Evolutionary conservation across 2,329 filamentous ascomycete species (phyloP), one percentile per base, ranked within the genome.

Genomic region (Phialemonium atrogriseum): DNA sequence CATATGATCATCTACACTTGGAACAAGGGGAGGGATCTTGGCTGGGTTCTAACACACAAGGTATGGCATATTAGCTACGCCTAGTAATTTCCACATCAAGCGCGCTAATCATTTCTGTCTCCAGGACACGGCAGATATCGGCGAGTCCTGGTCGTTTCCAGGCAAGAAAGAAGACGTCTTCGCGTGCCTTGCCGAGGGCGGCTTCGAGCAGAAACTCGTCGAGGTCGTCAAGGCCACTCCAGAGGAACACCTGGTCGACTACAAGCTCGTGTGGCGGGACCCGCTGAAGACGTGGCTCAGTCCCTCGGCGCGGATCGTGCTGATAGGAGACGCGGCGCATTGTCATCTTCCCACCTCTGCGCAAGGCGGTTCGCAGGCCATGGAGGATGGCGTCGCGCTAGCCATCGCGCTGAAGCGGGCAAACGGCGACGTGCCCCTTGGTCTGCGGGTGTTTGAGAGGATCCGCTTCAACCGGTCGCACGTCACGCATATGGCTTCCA

Each of bases 321-420:
- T 62, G n/a, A 55, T 66, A 27, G 62, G 62, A 7, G 60, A 65
- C 40, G 52, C 60, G 5, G 62, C 62, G 10, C 62, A 66, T 42
- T 52, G 58, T 11, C 60, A 61, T 40, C 50, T 64, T 5, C 62
- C 60, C 1, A 58, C 60, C 1, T 57, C 55, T 5, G 57, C 58
- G 8, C 58, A 61, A 36, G 60, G 62, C 10, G 61, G 55, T 1
- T 58, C 55, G 11, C 59, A 62, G 38, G 56, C 58, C 2, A 58
- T 66, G 44, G 60, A 64, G 40, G 62, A 65, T 44, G 61, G 56
- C 5, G 53, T 59, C 3, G 57, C 58, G 7, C 38, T 64, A 7
- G 60, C 59, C 8, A 49, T 56, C 4, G 61, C 54, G 15, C 52
- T 65, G 11, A 41, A 44, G 10, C 47, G 38, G 27, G 45, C 25